phyloP scores from a whole-genome alignment of 148 eudicot genomes.

The Cornus controversa region DNA sequence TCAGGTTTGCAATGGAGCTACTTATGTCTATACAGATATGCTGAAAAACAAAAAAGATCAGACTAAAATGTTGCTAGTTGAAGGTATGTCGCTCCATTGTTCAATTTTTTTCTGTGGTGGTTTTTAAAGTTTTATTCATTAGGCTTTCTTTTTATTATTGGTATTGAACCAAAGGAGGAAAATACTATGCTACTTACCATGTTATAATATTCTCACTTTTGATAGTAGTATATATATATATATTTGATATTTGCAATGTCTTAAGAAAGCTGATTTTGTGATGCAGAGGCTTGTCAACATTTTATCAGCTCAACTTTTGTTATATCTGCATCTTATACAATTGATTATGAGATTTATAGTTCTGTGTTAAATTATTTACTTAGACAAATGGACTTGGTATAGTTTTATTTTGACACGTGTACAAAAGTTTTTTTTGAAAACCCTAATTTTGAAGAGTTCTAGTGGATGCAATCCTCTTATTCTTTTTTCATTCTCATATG shows the following conservation, averaged over 20 bases:
- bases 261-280: neutral
- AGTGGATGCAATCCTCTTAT: no score
- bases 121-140: neutral
- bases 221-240: neutral
- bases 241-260: neutral
- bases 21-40: slow-evolving; percentile 58
- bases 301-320: neutral
- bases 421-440: no score
- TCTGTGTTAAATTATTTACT: neutral
- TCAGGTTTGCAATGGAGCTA: slow-evolving; percentile 65
- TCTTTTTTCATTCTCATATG: no score
- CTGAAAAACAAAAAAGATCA: slow-evolving; percentile 40
- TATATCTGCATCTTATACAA: neutral
- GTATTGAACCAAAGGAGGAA: neutral
- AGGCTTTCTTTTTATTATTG: neutral
- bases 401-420: no score
- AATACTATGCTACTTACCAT: neutral
- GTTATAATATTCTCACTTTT: neutral
- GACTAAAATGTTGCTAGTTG: slow-evolving; percentile 59
- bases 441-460: no score
- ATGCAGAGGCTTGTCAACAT: neutral
- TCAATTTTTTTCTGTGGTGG: neutral
- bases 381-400: neutral
- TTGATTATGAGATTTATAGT: neutral
- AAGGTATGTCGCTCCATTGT: slow-evolving; percentile 41